Evolutionary conservation across 192 early-diverging fungal species (phyloP).

Genomic region (Ambispora gerdemannii): DNA sequence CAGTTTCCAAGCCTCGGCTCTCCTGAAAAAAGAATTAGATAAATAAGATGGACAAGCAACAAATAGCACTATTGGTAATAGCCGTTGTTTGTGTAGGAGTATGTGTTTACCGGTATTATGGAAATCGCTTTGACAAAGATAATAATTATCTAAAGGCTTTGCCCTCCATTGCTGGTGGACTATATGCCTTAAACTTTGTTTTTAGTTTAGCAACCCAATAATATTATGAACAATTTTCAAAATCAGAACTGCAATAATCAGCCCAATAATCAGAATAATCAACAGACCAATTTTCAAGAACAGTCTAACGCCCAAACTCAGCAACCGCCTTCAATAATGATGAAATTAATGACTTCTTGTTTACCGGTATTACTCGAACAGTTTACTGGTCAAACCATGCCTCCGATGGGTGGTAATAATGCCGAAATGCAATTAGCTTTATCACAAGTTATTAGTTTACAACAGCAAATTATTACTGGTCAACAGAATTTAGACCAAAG

Average conservation of each 20-base stretch:
- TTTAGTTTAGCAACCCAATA: background rate
- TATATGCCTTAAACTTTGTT: background rate
- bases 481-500: background rate
- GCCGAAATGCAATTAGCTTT: constrained; percentile 6
- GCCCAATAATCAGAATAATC: background rate
- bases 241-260: background rate
- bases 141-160: background rate
- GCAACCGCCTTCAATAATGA: background rate
- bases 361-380: background rate
- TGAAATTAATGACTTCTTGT: too few species aligned
- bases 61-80: background rate
- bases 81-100: background rate
- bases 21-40: background rate
- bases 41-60: constrained; percentile 7
- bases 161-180: background rate
- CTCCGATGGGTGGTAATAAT: background rate
- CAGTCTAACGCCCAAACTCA: too few species aligned
- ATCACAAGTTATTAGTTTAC: background rate
- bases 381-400: constrained; percentile 6
- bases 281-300: too few species aligned
- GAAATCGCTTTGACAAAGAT: background rate
- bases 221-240: background rate
- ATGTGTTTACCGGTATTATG: background rate
- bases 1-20: background rate
- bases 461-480: background rate